Conservation (phyloP, 495 filamentous ascomycete genomes). For the Bryoglossum gracile region DNA sequence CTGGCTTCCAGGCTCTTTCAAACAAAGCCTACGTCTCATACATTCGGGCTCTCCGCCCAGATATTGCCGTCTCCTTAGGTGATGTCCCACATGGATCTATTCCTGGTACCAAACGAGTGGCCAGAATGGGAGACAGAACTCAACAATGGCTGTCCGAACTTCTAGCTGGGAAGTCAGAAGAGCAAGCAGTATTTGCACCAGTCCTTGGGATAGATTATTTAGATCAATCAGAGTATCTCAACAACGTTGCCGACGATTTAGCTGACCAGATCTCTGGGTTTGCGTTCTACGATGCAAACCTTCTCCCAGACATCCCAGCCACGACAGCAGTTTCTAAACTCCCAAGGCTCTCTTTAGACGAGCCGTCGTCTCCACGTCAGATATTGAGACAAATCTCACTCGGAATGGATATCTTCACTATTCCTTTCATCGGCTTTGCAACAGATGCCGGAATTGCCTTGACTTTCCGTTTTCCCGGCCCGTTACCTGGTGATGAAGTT, state of each 20-base stretch:
- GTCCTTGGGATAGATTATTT: conserved; percentile 67
- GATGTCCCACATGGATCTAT: conserved; percentile 57
- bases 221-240: conserved; percentile 69
- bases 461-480: conserved; percentile 62
- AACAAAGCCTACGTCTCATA: conserved; percentile 60
- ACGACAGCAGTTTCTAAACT: conserved; percentile 45
- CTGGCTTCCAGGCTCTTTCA: conserved; percentile 68
- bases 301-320: conserved; percentile 57
- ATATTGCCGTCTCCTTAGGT: conserved; percentile 71
- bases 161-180: conserved; percentile 33
- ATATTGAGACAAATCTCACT: conserved; percentile 63
- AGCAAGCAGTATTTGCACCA: conserved; percentile 64
- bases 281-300: conserved; percentile 68
- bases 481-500: background rate
- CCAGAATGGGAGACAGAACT: conserved; percentile 81
- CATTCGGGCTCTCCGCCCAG: conserved; percentile 57
- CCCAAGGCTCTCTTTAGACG: conserved; percentile 65
- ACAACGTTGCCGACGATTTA: conserved; percentile 51
- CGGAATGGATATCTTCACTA: conserved; percentile 72
- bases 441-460: conserved; percentile 87
- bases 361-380: conserved; percentile 61
- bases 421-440: conserved; percentile 61
- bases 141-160: conserved; percentile 63
- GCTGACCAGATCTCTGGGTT: conserved; percentile 59
- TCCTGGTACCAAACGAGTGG: conserved; percentile 60